phyloP scores from a whole-genome alignment of 2,329 filamentous ascomycete species.

The Cladorrhinum sp. region DNA sequence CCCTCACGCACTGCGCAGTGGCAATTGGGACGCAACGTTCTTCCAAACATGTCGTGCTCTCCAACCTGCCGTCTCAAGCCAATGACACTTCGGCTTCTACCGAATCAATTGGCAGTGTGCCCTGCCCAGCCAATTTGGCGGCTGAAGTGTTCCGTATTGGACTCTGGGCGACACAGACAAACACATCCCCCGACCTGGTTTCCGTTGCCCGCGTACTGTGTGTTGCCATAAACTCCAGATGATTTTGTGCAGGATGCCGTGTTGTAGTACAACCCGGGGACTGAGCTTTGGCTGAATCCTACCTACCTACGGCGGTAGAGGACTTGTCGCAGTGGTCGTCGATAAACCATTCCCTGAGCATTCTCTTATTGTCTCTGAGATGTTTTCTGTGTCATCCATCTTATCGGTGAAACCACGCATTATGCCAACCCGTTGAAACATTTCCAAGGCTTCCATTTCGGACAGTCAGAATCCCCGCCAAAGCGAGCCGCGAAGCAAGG shows the following conservation, averaged over 20 bases:
- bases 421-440: conserved; percentile 9
- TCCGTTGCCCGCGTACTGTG: neutral
- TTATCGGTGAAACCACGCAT: conserved; percentile 10
- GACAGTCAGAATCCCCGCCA: neutral
- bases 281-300: conserved; percentile 17
- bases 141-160: conserved; percentile 13
- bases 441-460: conserved; percentile 7
- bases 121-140: conserved; percentile 11
- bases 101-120: conserved; percentile 21
- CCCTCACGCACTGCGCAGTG: neutral
- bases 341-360: neutral
- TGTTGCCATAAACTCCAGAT: conserved; percentile 1
- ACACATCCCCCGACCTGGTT: neutral
- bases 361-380: neutral
- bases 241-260: neutral
- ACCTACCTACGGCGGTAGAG: neutral
- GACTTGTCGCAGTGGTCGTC: neutral
- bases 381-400: conserved; percentile 17
- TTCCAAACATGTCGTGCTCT: conserved; percentile 7
- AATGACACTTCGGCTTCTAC: conserved; percentile 24
- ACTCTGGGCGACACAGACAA: neutral
- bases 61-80: conserved; percentile 15
- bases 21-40: conserved; percentile 12
- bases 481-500: too few relatives aligned
- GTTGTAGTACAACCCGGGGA: conserved; percentile 14